Conservation (phyloP, 108 stramenopile genomes). For the Aurantiochytrium sp. region DNA sequence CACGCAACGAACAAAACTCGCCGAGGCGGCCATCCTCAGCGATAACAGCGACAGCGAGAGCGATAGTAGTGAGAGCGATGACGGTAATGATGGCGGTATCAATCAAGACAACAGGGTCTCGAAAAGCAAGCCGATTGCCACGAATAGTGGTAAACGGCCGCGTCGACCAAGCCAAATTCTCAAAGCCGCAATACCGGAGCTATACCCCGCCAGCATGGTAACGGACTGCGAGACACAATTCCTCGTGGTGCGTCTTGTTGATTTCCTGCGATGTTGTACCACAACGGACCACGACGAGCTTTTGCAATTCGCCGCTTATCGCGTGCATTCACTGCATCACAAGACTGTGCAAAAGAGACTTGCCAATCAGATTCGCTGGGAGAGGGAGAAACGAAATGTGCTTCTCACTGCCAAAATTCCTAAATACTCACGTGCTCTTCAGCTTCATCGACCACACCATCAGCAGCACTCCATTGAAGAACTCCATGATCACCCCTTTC, state of each 20-base stretch:
- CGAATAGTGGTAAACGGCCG: background rate
- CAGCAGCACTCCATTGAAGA: background rate
- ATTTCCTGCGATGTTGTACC: background rate
- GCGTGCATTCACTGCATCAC: background rate
- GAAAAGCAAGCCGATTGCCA: background rate
- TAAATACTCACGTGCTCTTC: background rate
- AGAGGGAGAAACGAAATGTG: background rate
- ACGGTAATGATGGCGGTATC: too few species aligned
- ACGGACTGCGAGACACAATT: background rate
- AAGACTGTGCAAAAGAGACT: background rate
- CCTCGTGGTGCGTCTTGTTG: background rate
- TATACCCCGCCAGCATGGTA: background rate
- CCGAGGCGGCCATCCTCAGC: too few species aligned
- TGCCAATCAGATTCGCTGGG: background rate
- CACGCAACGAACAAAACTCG: too few species aligned
- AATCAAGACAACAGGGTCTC: too few species aligned
- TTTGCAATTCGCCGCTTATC: background rate
- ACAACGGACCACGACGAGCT: background rate
- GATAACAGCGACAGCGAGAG: too few species aligned
- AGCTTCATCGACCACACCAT: background rate
- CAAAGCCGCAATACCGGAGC: background rate
- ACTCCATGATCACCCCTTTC: background rate
- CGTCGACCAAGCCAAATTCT: background rate
- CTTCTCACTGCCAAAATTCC: background rate
- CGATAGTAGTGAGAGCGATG: too few species aligned